Percentiles rank a stretch among this genome's conserved stretches.
These are phyloP conservation scores for Penicillium turbatum DNA, from an alignment of 495 filamentous ascomycete genomes.

Conservation along the genomic window DNA sequence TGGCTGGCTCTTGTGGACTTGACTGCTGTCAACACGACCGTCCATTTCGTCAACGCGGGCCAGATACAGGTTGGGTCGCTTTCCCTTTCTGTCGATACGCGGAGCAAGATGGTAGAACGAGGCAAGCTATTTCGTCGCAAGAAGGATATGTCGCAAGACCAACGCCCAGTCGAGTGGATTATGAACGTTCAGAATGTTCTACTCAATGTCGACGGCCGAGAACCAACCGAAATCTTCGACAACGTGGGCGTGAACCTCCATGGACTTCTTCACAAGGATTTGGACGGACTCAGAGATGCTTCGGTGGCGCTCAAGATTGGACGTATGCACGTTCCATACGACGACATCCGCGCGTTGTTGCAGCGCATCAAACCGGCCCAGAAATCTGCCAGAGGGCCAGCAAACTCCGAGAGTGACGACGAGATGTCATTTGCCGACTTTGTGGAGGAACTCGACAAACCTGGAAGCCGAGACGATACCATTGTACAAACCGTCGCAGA, in stretches of 20 bases:
- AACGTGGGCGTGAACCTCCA: constrained; percentile 84
- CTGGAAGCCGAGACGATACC: constrained; percentile 67
- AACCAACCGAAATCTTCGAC: constrained; percentile 86
- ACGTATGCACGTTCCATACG: constrained; percentile 82
- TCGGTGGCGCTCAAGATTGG: constrained; percentile 89
- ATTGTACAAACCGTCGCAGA: constrained; percentile 85
- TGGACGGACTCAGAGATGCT: constrained; percentile 84
- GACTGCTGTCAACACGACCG: constrained; percentile 71
- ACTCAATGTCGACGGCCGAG: constrained; percentile 78
- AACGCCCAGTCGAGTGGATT: constrained; percentile 92
- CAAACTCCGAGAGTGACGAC: constrained; percentile 37
- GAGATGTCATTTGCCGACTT: constrained; percentile 69
- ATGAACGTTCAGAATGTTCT: constrained; percentile 78
- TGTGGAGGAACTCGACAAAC: constrained; percentile 70
- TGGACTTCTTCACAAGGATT: constrained; percentile 81
- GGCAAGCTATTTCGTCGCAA: constrained; percentile 86
- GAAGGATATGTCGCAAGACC: constrained; percentile 61
- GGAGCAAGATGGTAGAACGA: constrained; percentile 84
- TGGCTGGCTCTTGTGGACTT: constrained; percentile 91
- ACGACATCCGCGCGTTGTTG: constrained; percentile 68
- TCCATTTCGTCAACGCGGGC: constrained; percentile 74
- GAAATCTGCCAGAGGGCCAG: constrained; percentile 32
- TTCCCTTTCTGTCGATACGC: constrained; percentile 82
- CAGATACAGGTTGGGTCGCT: constrained; percentile 78
- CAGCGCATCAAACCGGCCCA: constrained; percentile 44